Percentiles rank a stretch among this genome's conserved stretches.
These are phyloP conservation scores for Juncus effusus DNA, from an alignment of 176 grass and related monocot species.

Conservation along the genomic window DNA sequence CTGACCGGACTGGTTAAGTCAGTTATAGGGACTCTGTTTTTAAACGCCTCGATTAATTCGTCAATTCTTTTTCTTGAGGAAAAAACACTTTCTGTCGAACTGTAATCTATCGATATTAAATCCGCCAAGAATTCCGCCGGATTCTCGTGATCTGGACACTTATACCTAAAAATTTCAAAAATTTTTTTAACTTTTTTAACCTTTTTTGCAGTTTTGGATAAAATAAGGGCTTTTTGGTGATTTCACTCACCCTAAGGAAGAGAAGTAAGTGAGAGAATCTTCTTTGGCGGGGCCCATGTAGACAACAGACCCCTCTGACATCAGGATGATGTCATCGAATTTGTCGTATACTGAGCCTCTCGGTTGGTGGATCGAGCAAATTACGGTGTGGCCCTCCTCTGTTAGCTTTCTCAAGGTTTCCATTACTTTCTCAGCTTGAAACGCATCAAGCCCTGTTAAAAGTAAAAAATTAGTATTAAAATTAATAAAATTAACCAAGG, in stretches of 20 bases:
- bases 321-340: constrained; percentile 91
- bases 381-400: constrained; percentile 89
- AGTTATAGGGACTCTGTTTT: constrained; percentile 38
- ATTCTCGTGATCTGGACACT: constrained; percentile 92
- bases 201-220: constrained; percentile 16
- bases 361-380: constrained; percentile 94
- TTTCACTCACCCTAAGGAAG: constrained; percentile 63
- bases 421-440: constrained; percentile 99
- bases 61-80: constrained; percentile 70
- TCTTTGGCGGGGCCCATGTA: constrained; percentile 88
- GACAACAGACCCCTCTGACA: constrained; percentile 79
- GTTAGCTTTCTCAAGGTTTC: constrained; percentile 88
- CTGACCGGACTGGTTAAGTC: constrained; percentile 33
- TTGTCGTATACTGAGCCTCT: constrained; percentile 91
- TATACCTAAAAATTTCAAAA: constrained; percentile 47
- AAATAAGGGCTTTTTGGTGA: constrained; percentile 12
- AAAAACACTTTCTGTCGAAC: constrained; percentile 67
- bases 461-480: not conserved
- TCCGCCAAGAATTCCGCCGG: constrained; percentile 97
- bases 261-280: constrained; percentile 70
- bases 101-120: constrained; percentile 91
- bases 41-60: constrained; percentile 71
- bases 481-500: constrained; percentile 8
- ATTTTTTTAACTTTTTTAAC: not conserved
- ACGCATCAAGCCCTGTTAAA: constrained; percentile 82